Evolutionary conservation across 2,329 filamentous ascomycete genomes (phyloP), one percentile per base, ranked within the genome.

Genomic region (Colletotrichum sp.): DNA sequence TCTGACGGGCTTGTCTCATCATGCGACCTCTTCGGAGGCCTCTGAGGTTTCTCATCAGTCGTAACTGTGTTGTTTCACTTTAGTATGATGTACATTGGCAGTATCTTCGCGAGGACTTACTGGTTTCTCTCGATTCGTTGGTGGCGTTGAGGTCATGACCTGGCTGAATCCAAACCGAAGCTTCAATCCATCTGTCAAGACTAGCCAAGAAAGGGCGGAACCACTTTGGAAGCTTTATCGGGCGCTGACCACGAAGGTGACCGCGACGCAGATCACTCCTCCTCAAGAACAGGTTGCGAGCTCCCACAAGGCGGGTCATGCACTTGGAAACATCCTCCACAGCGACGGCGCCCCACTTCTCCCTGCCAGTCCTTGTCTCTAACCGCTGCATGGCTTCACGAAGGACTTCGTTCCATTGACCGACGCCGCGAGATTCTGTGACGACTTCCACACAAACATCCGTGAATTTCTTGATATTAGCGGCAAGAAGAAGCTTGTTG

Each of bases 261-360:
- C 44, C 44, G 4, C 44, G 44, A 52, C 44, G 44, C 4, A 52
- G 44, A 4, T 21, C 44, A 7, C 44, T 21, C 3, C n/a, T 52
- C n/a, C 12, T 21, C n/a, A 52, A 1, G 6, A 21, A 52, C 44
- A 52, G 10, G 12, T 52, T 52, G n/a, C 44, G 44, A 0, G 44
- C 44, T 52, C 44, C 44, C n/a, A 52, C n/a, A 21, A 52, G 44
- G 1, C 44, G 44, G n/a, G 44, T 52, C 44, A 52, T 52, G 44
- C 44, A 52, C 44, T 52, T 52, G 44, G 44, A 52, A 21, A 3
- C 3, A 52, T 52, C 44, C 5, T 52, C 44, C 18, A 21, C 44
- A 7, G n/a, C 0, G 44, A 52, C 44, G 0, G 44, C 3, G n/a
- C 0, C 18, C 44, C 10, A 52, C 10, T 3, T 0, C n/a, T 21